Evolutionary conservation across 768 basidiomycete genomes (phyloP), one percentile per base, ranked within the genome.

Genomic region (Hygrocybe coccinea): DNA sequence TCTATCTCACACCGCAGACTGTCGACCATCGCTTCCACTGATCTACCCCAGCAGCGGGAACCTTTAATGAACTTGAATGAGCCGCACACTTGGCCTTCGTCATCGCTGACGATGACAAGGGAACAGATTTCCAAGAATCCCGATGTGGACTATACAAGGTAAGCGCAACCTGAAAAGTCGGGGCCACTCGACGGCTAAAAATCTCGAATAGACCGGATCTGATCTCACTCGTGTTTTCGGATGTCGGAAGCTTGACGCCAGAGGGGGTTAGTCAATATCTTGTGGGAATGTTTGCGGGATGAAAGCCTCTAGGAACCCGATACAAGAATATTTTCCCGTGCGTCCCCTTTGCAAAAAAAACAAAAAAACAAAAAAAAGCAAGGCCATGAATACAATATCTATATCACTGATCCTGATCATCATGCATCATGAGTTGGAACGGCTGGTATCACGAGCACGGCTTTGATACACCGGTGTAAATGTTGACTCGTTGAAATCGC

Each of bases 221-320:
- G 60, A 95, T 97, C 60, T 88, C 91, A 35, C 80, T 97, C 36
- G 91, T 98, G 36, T 90, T 97, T 67, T 92, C 90, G 55, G 95
- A 98, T 63, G 85, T 97, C 39, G 95, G 95, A 19, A 90, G 91
- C 62, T 77, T 95, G 59, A 93, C 91, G 19, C 92, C 94, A 33
- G 89, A 91, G 72, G 89, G 90, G 56, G 91, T 97, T 60, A 94
- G 91, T 71, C 92, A 94, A 69, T 95, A 95, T 69, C 79, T 97
- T 43, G 94, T 97, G 56, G 92, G 91, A 60, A 93, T 95, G 86
- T 95, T 91, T 74, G 86, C 89, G 59, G 89, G 84, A 62, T 87
- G 60, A 62, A 43, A 19, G 35, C 33, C 12, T 2, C 46, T 22
- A 5, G n/a, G 11, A 22, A 22, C 11, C 44, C 21, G 15, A 15